Evolutionary conservation across 495 filamentous ascomycete species (phyloP).

Genomic region (Penicillium cataractarum): DNA sequence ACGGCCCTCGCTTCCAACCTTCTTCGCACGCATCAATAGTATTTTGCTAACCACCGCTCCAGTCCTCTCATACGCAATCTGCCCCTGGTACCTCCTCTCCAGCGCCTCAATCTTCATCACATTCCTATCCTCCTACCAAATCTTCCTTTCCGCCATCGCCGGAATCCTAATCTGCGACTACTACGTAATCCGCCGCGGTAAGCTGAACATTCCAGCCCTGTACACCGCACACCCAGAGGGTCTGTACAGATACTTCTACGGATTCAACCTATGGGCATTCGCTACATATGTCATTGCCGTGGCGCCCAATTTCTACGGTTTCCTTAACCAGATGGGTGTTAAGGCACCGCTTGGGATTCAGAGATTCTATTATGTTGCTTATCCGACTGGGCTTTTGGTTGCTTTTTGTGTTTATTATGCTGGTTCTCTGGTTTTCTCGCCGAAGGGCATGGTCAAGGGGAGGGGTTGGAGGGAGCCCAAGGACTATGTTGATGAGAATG

Average conservation of each 20-base stretch:
- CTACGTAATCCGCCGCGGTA: constrained; percentile 34
- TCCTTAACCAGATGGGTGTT: constrained; percentile 43
- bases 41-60: background rate
- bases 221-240: constrained; percentile 26
- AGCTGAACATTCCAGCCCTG: constrained; percentile 30
- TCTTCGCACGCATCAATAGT: background rate
- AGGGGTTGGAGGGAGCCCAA: constrained; percentile 38
- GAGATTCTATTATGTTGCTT: constrained; percentile 42
- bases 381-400: constrained; percentile 34
- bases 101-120: constrained; percentile 36
- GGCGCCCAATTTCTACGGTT: constrained; percentile 41
- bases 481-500: constrained; percentile 36
- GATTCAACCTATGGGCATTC: constrained; percentile 32
- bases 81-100: constrained; percentile 39
- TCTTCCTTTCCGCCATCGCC: constrained; percentile 40
- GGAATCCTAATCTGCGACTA: constrained; percentile 38
- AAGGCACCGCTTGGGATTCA: constrained; percentile 31
- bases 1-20: background rate
- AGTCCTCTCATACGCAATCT: constrained; percentile 36
- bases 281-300: constrained; percentile 32
- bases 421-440: constrained; percentile 15
- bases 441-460: constrained; percentile 22
- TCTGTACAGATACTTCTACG: constrained; percentile 27
- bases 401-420: constrained; percentile 33
- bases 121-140: constrained; percentile 38